Evolutionary conservation across 495 filamentous ascomycete species (phyloP), one percentile per base, ranked within the genome.

Genomic region (Tetracladium setigerum): DNA sequence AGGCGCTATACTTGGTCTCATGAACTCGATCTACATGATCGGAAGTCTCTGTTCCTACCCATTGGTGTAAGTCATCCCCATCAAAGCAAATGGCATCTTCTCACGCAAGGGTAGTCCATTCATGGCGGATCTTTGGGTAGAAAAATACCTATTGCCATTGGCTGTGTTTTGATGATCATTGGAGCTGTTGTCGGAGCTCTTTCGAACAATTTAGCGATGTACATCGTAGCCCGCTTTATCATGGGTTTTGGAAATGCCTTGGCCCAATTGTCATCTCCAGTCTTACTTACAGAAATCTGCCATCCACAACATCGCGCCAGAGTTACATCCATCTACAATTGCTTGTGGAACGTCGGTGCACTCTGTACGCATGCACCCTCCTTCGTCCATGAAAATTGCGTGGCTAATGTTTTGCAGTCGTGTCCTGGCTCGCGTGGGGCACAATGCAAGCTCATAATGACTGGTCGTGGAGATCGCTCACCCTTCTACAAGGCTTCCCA

Each of bases 21-120:
- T 87, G 9, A 76, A 71, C 42, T 77, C 79, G n/a, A 71, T 84
- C 56, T 81, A 84, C 71, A 77, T 79, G 53, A 76, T 84, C 47
- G 82, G 82, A 48, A 77, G 71, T 45, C 69, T 86, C 51, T 67
- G 66, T 34, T 79, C 79, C 19, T 79, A 84, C 40, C 82, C 81
- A 27, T 58, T 82, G 8, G 81, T 83, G 74, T 79, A 65, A 62
- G 74, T 60, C 8, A n/a, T 0, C 38, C 30, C 24, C 19, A 11
- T 1, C 6, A 12, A n/a, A 9, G 19, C 11, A 36, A 27, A 18
- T 7, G 15, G 8, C 11, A 9, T 7, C 44, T 42, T 47, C 65
- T 66, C 33, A 65, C 54, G 6, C 17, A 12, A 40, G n/a, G 19
- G 3, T 36, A 75, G 72, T 5, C 82, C 82, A 10, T 67, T 77